Evolutionary conservation across 2,329 filamentous ascomycete species (phyloP).

Genomic region (Penicillium sclerotiorum): DNA sequence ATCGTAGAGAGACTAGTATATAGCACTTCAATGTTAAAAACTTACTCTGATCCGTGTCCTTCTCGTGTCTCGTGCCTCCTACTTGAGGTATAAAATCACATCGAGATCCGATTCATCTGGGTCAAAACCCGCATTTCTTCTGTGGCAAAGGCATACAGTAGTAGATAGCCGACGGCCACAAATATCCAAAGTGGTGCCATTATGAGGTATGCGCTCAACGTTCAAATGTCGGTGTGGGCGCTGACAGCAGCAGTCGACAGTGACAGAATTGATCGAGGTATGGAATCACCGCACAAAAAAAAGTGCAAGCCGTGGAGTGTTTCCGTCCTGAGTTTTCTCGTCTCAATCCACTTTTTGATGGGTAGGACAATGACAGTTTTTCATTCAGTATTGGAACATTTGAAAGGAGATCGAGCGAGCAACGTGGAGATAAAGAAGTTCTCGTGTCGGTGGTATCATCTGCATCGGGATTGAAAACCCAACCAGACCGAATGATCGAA

Average conservation of each 20-base stretch:
- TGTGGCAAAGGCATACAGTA: constrained; percentile 38
- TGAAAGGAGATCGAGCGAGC: too few species aligned
- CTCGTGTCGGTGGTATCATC: too few species aligned
- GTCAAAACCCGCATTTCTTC: constrained; percentile 22
- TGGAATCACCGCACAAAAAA: not conserved
- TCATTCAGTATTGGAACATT: not conserved
- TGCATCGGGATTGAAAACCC: constrained; percentile 22
- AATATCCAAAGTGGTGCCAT: constrained; percentile 38
- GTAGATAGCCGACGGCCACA: constrained; percentile 38
- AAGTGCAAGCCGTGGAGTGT: not conserved
- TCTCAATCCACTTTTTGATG: not conserved
- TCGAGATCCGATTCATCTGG: constrained; percentile 20
- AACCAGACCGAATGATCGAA: constrained; percentile 16
- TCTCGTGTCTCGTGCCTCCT: too few species aligned
- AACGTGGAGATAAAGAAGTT: too few species aligned
- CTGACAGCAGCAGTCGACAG: not conserved
- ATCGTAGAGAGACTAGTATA: too few species aligned
- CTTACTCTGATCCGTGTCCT: too few species aligned
- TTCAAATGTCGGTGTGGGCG: constrained; percentile 9
- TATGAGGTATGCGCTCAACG: too few species aligned
- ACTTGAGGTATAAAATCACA: too few species aligned
- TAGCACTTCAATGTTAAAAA: too few species aligned
- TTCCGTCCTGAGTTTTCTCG: not conserved
- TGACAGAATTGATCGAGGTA: too few species aligned
- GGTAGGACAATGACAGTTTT: constrained; percentile 12